Percentiles rank a stretch among this genome's conserved stretches.
Conservation (phyloP, 768 basidiomycete genomes). For the Hydnomerulius pinastri region DNA sequence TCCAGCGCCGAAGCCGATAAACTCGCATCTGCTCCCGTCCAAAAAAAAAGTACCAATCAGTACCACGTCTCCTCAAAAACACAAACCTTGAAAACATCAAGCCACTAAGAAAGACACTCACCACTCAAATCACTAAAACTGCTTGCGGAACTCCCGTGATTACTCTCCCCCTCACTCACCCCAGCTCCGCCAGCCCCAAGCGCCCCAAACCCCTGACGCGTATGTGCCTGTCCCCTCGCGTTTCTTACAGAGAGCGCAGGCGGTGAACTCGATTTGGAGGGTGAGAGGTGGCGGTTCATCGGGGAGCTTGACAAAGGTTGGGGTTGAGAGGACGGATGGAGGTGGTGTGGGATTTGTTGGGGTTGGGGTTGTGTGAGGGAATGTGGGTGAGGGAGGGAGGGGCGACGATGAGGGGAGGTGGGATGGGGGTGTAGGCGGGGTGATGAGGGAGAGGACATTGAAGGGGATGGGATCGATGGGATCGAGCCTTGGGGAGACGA, state of each 20-base stretch:
- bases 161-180: conserved; percentile 58
- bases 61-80: neutral
- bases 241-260: conserved; percentile 58
- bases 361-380: neutral
- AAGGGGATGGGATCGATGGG: conserved; percentile 78
- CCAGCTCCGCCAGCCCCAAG: conserved; percentile 38
- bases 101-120: conserved; percentile 33
- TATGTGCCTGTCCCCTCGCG: conserved; percentile 51
- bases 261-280: conserved; percentile 62
- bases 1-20: conserved; percentile 79
- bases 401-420: conserved; percentile 25
- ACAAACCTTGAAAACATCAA: neutral
- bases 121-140: conserved; percentile 89
- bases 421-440: conserved; percentile 29
- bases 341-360: conserved; percentile 8
- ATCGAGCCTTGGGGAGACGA: conserved; percentile 79
- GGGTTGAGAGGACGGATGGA: conserved; percentile 20
- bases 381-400: neutral
- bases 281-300: conserved; percentile 50
- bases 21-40: conserved; percentile 59
- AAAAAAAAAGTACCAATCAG: no score
- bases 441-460: conserved; percentile 51
- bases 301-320: conserved; percentile 31
- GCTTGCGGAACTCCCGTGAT: conserved; percentile 71
- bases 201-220: conserved; percentile 46